Evolutionary conservation across 805 yeast species (phyloP), one percentile per base, ranked within the genome.

Genomic region (Yarrowia sp.): DNA sequence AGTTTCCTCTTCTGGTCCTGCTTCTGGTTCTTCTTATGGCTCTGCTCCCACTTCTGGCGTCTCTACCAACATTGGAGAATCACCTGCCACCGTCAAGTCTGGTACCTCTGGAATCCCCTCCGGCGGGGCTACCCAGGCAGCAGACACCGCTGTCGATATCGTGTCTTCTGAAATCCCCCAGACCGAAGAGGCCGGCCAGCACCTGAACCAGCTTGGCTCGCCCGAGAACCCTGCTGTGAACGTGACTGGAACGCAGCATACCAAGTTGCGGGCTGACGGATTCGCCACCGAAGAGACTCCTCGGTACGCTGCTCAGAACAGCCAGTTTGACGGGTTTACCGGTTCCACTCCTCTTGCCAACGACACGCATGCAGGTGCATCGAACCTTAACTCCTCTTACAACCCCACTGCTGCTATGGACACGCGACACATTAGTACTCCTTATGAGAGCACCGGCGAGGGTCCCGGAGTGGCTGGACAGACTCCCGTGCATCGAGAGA

Each of bases 401-500:
- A 17, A 7, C 14, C 33, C 32, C 17, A 41, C 22, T 43, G 47
- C 47, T 31, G 28, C 28, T 22, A 22, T 22, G 9, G 51, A 32
- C 28, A 8, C 28, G 14, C 17, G 39, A 32, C 11, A 48, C 53
- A 33, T 48, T 10, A 15, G 15, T 11, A n/a, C 39, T 3, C 53
- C 53, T 4, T 48, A 33, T n/a, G 51, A 47, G 28, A 47, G 51
- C 38, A 11, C n/a, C n/a, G 22, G 28, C 2, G 36, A 31, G 28
- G 51, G 38, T 8, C 28, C 38, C n/a, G 51, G 51, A 47, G 51
- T 47, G 4, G 22, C 51, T 32, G 51, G 51, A n/a, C 51, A 47
- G 51, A 15, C 28, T 8, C 51, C 51, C 8, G 38, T 47, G 4
- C 10, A 45, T 13, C 36, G 18, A 8, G 50, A 45, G 48, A 28